These are phyloP conservation scores for Acer saccharum DNA, from an alignment of 345 rosid genomes.

Conservation along the genomic window DNA sequence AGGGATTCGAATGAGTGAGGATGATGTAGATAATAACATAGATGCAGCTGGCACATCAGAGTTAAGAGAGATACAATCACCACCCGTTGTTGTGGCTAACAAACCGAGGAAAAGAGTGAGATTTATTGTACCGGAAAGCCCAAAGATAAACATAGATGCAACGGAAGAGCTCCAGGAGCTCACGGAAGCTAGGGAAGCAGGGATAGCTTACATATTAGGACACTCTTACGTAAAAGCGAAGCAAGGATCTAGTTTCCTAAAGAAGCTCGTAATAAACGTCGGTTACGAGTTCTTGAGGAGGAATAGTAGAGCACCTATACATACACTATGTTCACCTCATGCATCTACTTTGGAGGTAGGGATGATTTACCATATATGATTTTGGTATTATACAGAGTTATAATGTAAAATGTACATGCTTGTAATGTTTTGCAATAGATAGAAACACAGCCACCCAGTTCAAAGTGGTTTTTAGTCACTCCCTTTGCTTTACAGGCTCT, in stretches of 20 bases:
- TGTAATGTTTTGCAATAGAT: constrained; percentile 32
- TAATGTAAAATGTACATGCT: constrained; percentile 14
- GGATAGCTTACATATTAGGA: constrained; percentile 87
- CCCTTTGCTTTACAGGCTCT: no score
- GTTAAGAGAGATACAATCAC: constrained; percentile 58
- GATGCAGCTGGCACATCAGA: constrained; percentile 64
- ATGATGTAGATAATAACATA: constrained; percentile 28
- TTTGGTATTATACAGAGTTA: constrained; percentile 11
- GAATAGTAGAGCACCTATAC: constrained; percentile 62
- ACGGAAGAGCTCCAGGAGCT: constrained; percentile 75
- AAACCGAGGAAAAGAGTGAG: constrained; percentile 67
- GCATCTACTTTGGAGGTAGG: constrained; percentile 94
- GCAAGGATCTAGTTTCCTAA: constrained; percentile 70
- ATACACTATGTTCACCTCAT: constrained; percentile 60
- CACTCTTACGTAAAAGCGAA: constrained; percentile 79
- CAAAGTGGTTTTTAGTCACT: no score
- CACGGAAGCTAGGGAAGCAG: constrained; percentile 83
- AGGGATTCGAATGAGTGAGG: constrained; percentile 59
- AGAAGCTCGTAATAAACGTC: constrained; percentile 63
- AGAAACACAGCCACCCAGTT: background rate
- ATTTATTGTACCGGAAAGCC: constrained; percentile 76
- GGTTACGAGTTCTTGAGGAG: constrained; percentile 89
- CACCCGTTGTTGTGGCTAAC: constrained; percentile 22
- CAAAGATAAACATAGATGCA: constrained; percentile 55
- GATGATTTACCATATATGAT: constrained; percentile 74